These are phyloP conservation scores for Claviceps pusilla DNA, from an alignment of 2,329 filamentous ascomycete species.

Conservation along the genomic window DNA sequence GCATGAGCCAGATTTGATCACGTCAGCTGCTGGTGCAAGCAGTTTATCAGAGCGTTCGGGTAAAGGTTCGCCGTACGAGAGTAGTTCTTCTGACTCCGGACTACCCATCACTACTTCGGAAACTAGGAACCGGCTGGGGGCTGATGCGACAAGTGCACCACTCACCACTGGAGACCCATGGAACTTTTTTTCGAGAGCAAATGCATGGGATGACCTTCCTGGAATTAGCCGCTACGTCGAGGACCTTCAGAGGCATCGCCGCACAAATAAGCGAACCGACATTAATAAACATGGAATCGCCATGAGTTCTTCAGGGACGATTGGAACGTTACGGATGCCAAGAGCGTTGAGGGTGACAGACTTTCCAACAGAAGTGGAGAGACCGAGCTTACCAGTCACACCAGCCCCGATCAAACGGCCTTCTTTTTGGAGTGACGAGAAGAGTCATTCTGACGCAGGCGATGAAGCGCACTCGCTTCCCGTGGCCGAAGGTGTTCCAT, in stretches of 20 bases:
- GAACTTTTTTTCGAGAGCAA: constrained; percentile 58
- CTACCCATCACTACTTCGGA: neutral
- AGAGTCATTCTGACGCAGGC: constrained; percentile 30
- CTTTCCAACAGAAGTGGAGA: constrained; percentile 68
- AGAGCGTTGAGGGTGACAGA: constrained; percentile 59
- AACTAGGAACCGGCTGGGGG: neutral
- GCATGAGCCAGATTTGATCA: constrained; percentile 12
- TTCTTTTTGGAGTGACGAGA: constrained; percentile 44
- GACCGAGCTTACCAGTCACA: constrained; percentile 80
- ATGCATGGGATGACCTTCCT: constrained; percentile 87
- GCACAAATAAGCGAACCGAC: constrained; percentile 17
- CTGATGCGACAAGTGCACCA: neutral
- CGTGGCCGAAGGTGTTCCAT: constrained; percentile 65
- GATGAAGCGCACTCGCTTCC: constrained; percentile 46
- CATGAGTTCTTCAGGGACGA: neutral
- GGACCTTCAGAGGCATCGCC: constrained; percentile 48
- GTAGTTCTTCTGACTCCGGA: neutral
- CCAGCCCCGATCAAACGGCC: constrained; percentile 62
- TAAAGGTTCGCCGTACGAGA: neutral
- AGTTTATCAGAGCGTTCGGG: neutral
- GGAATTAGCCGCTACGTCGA: constrained; percentile 82
- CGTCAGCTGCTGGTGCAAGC: constrained; percentile 7
- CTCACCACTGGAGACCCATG: constrained; percentile 39
- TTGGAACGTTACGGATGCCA: constrained; percentile 10
- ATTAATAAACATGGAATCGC: neutral